These are phyloP conservation scores for Hemileia vastatrix DNA, from an alignment of 1,284 basidiomycete species.

Conservation along the genomic window DNA sequence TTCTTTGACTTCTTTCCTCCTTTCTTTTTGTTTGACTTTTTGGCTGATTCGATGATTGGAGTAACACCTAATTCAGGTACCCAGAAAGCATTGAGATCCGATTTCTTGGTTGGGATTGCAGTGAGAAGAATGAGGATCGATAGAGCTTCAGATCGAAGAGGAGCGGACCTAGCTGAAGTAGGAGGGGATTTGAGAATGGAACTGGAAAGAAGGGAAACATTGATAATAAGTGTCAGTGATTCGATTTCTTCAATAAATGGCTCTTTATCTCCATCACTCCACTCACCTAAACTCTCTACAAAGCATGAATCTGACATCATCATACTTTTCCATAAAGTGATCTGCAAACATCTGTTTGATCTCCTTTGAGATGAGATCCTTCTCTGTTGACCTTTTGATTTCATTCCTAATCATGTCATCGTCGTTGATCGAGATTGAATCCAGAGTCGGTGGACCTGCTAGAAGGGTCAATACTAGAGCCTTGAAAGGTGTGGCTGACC, in stretches of 20 bases:
- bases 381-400: too few relatives aligned
- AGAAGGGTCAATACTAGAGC: too few relatives aligned
- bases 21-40: too few relatives aligned
- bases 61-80: constrained; percentile 29
- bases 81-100: constrained; percentile 38
- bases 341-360: too few relatives aligned
- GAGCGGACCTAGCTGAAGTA: constrained; percentile 20
- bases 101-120: constrained; percentile 34
- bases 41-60: neutral
- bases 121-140: constrained; percentile 35
- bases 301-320: too few relatives aligned
- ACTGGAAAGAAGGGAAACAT: neutral
- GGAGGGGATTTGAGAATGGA: neutral
- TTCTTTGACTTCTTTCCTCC: constrained; percentile 21
- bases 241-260: neutral
- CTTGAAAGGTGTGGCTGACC: too few relatives aligned
- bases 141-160: constrained; percentile 32
- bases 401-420: too few relatives aligned
- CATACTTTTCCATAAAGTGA: too few relatives aligned
- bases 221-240: neutral
- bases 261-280: neutral
- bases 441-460: too few relatives aligned
- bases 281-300: too few relatives aligned
- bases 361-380: too few relatives aligned
- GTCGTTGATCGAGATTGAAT: too few relatives aligned